Conservation (phyloP, 2,329 filamentous ascomycete species). For the Neofusicoccum ribis region DNA sequence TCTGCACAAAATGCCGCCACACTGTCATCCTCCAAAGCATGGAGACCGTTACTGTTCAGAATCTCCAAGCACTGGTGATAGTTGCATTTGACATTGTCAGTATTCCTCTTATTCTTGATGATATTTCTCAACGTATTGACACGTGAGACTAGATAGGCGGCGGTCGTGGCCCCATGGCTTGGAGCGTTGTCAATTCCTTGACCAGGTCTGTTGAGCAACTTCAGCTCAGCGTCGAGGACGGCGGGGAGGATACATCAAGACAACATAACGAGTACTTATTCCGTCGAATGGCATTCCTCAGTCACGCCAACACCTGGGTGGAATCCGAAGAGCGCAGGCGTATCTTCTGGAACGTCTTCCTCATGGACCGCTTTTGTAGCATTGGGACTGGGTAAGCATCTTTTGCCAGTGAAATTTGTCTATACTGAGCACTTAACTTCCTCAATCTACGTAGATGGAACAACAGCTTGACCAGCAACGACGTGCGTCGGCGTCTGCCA, state of each 20-base stretch:
- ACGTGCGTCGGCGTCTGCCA: slow-evolving; percentile 37
- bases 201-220: slow-evolving; percentile 38
- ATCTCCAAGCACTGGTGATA: slow-evolving; percentile 39
- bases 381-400: slow-evolving; percentile 27
- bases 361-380: slow-evolving; percentile 41
- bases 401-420: not conserved
- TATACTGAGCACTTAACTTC: not conserved
- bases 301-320: slow-evolving; percentile 31
- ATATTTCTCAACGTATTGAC: not conserved
- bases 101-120: not conserved
- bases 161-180: slow-evolving; percentile 36
- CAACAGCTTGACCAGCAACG: slow-evolving; percentile 34
- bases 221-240: slow-evolving; percentile 34
- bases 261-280: slow-evolving; percentile 32
- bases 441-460: slow-evolving; percentile 32
- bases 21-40: slow-evolving; percentile 34
- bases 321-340: slow-evolving; percentile 39
- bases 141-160: slow-evolving; percentile 29
- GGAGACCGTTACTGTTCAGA: slow-evolving; percentile 37
- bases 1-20: slow-evolving; percentile 20
- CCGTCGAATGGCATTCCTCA: slow-evolving; percentile 39
- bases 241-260: slow-evolving; percentile 24
- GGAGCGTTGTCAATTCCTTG: slow-evolving; percentile 38
- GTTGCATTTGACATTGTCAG: slow-evolving; percentile 35
- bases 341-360: slow-evolving; percentile 41